A percentile compares a stretch with the other conserved stretches of the same genome.
Conservation (phyloP, 176 grass and related monocot genomes). For the Musa troglodytarum region DNA sequence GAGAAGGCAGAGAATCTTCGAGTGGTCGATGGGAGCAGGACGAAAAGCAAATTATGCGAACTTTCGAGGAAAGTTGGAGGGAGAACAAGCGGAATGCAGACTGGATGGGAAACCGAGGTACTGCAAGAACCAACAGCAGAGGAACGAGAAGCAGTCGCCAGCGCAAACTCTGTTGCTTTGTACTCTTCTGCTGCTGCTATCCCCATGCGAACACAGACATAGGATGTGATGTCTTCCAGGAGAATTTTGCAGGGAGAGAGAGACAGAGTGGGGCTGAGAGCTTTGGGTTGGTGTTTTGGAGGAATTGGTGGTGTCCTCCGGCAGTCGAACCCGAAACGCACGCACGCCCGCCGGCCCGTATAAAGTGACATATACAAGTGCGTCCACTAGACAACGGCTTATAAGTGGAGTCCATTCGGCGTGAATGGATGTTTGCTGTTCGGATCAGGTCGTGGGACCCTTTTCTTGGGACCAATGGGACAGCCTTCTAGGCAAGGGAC, state of each 20-base stretch:
- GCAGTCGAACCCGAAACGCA: not conserved
- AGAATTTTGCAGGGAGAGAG: not conserved
- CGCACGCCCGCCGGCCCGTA: not conserved
- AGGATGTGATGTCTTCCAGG: too few species aligned
- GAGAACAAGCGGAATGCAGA: too few species aligned
- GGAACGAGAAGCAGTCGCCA: not conserved
- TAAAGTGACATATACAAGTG: not conserved
- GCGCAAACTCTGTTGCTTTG: conserved; percentile 1
- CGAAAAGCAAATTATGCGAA: conserved; percentile 5
- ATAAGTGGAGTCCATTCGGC: too few species aligned
- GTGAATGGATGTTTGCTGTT: too few species aligned
- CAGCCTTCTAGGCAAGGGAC: not conserved
- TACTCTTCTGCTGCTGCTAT: conserved; percentile 1
- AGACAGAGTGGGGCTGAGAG: not conserved
- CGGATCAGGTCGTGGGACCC: too few species aligned
- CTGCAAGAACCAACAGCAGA: not conserved
- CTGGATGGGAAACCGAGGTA: not conserved
- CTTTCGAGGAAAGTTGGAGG: conserved; percentile 13
- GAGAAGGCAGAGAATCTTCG: conserved; percentile 5
- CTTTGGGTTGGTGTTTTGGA: not conserved
- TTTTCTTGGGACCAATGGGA: not conserved
- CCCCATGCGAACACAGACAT: not conserved
- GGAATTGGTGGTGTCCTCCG: not conserved
- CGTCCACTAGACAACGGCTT: too few species aligned
- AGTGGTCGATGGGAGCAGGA: not conserved